phyloP scores from a whole-genome alignment of 768 basidiomycete species.

The Panaeolus papilionaceus region DNA sequence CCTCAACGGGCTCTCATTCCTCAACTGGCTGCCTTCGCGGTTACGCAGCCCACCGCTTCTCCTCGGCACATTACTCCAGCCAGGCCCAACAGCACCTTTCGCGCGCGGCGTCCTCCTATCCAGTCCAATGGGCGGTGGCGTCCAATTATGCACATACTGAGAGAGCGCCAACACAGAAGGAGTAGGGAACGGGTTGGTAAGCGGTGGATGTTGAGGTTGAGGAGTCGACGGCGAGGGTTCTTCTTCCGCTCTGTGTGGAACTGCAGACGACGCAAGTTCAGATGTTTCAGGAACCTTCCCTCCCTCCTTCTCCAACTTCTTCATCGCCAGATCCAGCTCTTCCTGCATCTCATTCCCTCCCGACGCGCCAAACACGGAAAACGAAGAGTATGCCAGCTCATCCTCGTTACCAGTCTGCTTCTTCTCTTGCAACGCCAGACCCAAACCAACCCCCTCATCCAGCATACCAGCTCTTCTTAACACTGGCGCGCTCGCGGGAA shows the following conservation, averaged over 20 bases:
- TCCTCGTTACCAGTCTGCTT: not conserved
- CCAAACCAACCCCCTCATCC: not conserved
- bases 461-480: not conserved
- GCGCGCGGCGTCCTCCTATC: not conserved
- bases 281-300: not conserved
- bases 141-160: slow-evolving; percentile 4
- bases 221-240: not conserved
- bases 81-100: slow-evolving; percentile 4
- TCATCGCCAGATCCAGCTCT: not conserved
- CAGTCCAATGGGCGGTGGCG: not conserved
- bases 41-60: not conserved
- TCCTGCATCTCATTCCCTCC: not conserved
- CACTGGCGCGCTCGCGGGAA: not conserved
- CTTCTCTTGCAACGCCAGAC: not conserved
- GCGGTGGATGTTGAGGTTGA: not conserved
- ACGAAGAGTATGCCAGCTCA: not conserved
- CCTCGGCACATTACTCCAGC: not conserved
- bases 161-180: not conserved
- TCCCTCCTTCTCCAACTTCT: not conserved
- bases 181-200: not conserved
- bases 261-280: not conserved
- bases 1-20: not conserved
- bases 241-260: not conserved
- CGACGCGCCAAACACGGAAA: not conserved
- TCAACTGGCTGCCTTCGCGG: not conserved